These are phyloP conservation scores for Scedosporium apiospermum DNA, from an alignment of 2,329 filamentous ascomycete genomes.

Conservation along the genomic window DNA sequence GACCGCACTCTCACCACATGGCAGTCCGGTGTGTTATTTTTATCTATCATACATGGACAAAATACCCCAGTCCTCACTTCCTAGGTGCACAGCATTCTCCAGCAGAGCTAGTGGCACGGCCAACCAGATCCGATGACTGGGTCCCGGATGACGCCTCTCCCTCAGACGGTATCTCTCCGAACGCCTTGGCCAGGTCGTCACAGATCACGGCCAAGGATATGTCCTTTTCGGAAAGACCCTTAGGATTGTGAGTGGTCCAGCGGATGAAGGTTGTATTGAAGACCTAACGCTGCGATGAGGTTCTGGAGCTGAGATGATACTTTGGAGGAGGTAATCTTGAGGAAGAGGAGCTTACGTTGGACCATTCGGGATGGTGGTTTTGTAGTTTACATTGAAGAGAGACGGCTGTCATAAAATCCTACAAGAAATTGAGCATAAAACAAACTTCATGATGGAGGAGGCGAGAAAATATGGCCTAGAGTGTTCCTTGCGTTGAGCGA, in stretches of 20 bases:
- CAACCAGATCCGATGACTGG: slow-evolving; percentile 32
- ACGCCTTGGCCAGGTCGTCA: slow-evolving; percentile 46
- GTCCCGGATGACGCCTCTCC: slow-evolving; percentile 17
- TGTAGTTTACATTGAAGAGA: slow-evolving; percentile 57
- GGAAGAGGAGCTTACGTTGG: slow-evolving; percentile 43
- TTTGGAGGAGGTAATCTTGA: background rate
- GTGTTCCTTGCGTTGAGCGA: background rate
- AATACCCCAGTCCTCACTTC: slow-evolving; percentile 15
- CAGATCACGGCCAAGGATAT: slow-evolving; percentile 52
- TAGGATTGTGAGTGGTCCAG: slow-evolving; percentile 63
- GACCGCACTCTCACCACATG: background rate
- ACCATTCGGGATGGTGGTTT: slow-evolving; percentile 70
- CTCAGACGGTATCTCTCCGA: slow-evolving; percentile 40
- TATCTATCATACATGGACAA: background rate
- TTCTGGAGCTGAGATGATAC: background rate
- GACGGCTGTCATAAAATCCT: slow-evolving; percentile 70
- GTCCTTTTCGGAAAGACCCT: slow-evolving; percentile 56
- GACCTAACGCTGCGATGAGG: slow-evolving; percentile 31
- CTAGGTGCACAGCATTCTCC: slow-evolving; percentile 47
- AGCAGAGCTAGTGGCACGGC: slow-evolving; percentile 32
- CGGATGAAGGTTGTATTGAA: slow-evolving; percentile 63
- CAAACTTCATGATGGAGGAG: background rate
- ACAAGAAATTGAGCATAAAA: background rate
- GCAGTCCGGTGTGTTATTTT: background rate
- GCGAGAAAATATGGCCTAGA: background rate